Evolutionary conservation across 192 early-diverging fungal species (phyloP).

Genomic region (Glomus cerebriforme): DNA sequence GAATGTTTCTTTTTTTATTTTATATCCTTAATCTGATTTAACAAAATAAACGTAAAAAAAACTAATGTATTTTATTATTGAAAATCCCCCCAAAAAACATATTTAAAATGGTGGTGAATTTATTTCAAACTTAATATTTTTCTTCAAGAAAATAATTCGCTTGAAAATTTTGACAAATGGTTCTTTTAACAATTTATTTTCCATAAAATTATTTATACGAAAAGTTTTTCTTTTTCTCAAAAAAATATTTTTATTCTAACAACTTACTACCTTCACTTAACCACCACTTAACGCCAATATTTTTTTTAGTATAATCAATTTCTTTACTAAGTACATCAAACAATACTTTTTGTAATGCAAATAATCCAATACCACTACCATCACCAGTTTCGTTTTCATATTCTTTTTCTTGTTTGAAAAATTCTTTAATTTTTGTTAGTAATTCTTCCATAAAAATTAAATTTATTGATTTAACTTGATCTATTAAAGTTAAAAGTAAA

Average conservation of each 20-base stretch:
- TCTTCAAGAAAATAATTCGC: too few species aligned
- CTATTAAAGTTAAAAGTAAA: conserved; percentile 41
- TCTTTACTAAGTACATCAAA: conserved; percentile 15
- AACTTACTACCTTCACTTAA: conserved; percentile 12
- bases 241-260: not conserved
- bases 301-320: conserved; percentile 33
- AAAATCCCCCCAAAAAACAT: too few species aligned
- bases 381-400: not conserved
- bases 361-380: not conserved
- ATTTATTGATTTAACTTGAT: conserved; percentile 44
- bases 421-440: conserved; percentile 36
- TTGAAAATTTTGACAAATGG: too few species aligned
- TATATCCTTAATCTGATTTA: too few species aligned
- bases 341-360: conserved; percentile 19
- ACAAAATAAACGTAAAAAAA: too few species aligned
- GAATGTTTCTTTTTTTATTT: too few species aligned
- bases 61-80: too few species aligned
- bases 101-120: too few species aligned
- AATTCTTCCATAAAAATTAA: conserved; percentile 44
- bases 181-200: too few species aligned
- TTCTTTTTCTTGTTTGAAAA: conserved; percentile 35
- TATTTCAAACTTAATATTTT: too few species aligned
- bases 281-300: conserved; percentile 27
- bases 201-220: too few species aligned
- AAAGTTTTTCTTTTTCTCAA: too few species aligned